Conservation (phyloP, 768 basidiomycete genomes). For the Boletus huronensis region DNA sequence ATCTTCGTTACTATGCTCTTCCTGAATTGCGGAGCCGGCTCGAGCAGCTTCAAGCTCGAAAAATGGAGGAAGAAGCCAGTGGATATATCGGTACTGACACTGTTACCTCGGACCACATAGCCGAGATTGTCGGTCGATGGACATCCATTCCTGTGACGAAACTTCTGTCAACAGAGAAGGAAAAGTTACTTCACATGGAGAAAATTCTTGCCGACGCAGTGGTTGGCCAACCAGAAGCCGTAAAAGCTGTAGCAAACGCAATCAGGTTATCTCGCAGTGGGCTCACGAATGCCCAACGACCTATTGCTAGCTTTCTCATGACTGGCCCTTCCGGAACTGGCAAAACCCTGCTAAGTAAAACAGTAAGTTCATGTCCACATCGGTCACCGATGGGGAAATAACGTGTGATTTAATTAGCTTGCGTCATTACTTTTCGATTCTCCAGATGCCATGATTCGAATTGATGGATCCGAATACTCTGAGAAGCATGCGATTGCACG, state of each 20-base stretch:
- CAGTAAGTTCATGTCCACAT: conserved; percentile 45
- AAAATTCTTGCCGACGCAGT: conserved; percentile 72
- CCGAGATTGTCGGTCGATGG: conserved; percentile 92
- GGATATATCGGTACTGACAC: conserved; percentile 54
- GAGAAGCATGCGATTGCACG: conserved; percentile 75
- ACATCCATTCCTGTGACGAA: conserved; percentile 88
- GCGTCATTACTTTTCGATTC: conserved; percentile 89
- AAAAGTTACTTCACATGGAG: conserved; percentile 87
- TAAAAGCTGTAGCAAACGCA: conserved; percentile 90
- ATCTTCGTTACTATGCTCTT: conserved; percentile 87
- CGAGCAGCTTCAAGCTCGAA: conserved; percentile 68
- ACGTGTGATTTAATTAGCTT: conserved; percentile 47
- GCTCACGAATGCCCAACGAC: conserved; percentile 82
- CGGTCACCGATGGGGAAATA: background rate
- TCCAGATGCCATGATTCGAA: conserved; percentile 85
- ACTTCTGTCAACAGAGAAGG: conserved; percentile 84
- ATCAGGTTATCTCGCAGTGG: conserved; percentile 91
- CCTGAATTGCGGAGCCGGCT: conserved; percentile 80
- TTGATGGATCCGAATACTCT: conserved; percentile 93
- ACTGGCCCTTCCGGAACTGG: conserved; percentile 90
- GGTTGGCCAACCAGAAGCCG: conserved; percentile 88
- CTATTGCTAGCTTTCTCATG: conserved; percentile 92
- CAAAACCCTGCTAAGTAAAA: conserved; percentile 88
- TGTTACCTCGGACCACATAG: conserved; percentile 87
- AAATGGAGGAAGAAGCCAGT: conserved; percentile 66